Base-by-base conservation (phyloP, 305 asterid species). In the Withania somnifera region DNA sequence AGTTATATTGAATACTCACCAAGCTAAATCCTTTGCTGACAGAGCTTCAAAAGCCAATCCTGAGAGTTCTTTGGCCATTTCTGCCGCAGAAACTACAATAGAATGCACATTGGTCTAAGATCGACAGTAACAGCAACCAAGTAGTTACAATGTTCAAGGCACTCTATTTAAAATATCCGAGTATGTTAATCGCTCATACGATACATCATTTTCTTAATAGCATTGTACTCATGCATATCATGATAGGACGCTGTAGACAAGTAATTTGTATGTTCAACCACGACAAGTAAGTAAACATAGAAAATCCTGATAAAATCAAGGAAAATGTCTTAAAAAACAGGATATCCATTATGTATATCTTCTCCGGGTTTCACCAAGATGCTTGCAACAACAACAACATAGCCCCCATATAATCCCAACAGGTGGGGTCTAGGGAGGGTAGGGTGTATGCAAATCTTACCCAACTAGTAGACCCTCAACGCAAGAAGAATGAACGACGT, bases 1-100 rank as follows among this genome's bases (percentile, higher is more conserved):
- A 40, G 64, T 68, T 51, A 50, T 47, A n/a, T 42, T 45, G 26
- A 82, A 77, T 76, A 77, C 92, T 92, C 85, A 95, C 98, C 98
- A 95, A 86, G 97, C 97, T 66, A 53, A 73, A 90, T 95, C 98
- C 87, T 90, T 95, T 8, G 95, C 90, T 51, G 98, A 95, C 86
- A 82, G 87, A 87, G 97, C 98, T 90, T 95, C 98, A 79, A 89
- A 93, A 60, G 84, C 77, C 92, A 95, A 89, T 81, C 82, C 88
- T 66, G 88, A 83, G 67, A 93, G 95, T 87, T 88, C 91, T 5
- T 57, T 86, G 79, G 89, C 94, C 82, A 93, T 93, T 89, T 88
- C 91, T 58, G 86, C 89, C 20, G 90, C 90, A 61, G 91, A 83
- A 77, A 86, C 86, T 20, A 15, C 30, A 60, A 61, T 30, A 13